Percentiles rank a stretch among this genome's conserved stretches.
Evolutionary conservation across 257 asterid species (phyloP).

Genomic region (Capsicum baccatum): DNA sequence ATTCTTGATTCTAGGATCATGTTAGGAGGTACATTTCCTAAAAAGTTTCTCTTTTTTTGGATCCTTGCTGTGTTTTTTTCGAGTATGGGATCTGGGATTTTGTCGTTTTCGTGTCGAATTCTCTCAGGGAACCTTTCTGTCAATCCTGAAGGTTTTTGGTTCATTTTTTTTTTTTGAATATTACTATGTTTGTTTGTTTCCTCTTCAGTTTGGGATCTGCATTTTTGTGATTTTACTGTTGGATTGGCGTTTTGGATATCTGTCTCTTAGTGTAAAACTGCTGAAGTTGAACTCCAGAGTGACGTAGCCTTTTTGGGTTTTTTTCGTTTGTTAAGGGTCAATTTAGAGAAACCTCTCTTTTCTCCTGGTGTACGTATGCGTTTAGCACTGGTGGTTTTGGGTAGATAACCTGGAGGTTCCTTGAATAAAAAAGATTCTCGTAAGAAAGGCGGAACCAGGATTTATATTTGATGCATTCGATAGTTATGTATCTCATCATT

Average conservation of each 20-base stretch:
- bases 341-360: constrained; percentile 10
- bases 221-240: constrained; percentile 23
- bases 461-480: background rate
- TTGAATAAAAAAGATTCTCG: background rate
- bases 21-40: background rate
- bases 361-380: background rate
- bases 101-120: background rate
- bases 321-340: background rate
- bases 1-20: background rate
- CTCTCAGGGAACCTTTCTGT: background rate
- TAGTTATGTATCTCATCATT: background rate
- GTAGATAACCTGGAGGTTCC: background rate
- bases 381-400: background rate
- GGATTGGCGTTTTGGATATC: background rate
- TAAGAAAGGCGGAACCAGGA: background rate
- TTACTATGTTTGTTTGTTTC: no score
- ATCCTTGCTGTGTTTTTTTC: background rate
- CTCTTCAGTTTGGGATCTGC: background rate
- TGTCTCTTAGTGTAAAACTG: constrained; percentile 35
- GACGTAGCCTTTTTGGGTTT: background rate
- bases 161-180: no score
- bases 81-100: background rate
- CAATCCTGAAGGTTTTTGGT: background rate
- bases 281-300: constrained; percentile 28
- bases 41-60: background rate